Conservation (phyloP, 352 stramenopile species). For the Globisporangium acanthophoron region DNA sequence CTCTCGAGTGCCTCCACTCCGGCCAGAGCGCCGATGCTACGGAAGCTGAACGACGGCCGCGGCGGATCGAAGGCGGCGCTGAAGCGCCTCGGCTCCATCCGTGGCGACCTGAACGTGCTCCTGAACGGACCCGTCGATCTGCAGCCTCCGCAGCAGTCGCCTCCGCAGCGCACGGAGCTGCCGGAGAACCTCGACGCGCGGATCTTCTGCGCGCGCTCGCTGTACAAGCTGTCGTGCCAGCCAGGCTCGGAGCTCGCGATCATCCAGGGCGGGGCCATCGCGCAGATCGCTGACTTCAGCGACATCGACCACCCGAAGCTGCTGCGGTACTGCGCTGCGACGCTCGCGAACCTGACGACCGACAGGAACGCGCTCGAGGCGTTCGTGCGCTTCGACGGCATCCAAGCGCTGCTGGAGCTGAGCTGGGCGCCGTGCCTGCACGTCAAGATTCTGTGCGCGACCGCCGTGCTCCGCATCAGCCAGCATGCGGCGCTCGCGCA, state of each 20-base stretch:
- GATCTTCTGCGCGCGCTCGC: conserved; percentile 58
- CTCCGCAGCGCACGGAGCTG: neutral
- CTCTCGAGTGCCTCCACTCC: neutral
- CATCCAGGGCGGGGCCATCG: conserved; percentile 54
- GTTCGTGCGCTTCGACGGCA: conserved; percentile 48
- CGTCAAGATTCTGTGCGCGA: conserved; percentile 65
- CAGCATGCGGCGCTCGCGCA: conserved; percentile 26
- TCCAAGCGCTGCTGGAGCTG: conserved; percentile 59
- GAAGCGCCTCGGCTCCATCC: conserved; percentile 30
- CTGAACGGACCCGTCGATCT: conserved; percentile 15
- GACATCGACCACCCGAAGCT: conserved; percentile 55
- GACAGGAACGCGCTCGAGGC: conserved; percentile 29
- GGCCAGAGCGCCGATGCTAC: neutral
- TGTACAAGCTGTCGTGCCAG: conserved; percentile 81
- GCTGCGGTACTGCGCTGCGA: conserved; percentile 54
- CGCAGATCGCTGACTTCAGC: conserved; percentile 65
- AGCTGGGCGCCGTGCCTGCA: conserved; percentile 60
- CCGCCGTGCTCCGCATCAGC: conserved; percentile 58
- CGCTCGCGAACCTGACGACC: conserved; percentile 58
- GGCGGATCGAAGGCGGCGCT: conserved; percentile 5
- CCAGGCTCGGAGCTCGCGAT: conserved; percentile 44
- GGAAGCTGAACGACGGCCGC: neutral
- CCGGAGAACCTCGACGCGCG: conserved; percentile 48
- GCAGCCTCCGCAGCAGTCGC: conserved; percentile 5
- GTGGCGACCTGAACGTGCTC: conserved; percentile 25